Conservation (phyloP, 352 stramenopile species). For the Pythium myriotylum region DNA sequence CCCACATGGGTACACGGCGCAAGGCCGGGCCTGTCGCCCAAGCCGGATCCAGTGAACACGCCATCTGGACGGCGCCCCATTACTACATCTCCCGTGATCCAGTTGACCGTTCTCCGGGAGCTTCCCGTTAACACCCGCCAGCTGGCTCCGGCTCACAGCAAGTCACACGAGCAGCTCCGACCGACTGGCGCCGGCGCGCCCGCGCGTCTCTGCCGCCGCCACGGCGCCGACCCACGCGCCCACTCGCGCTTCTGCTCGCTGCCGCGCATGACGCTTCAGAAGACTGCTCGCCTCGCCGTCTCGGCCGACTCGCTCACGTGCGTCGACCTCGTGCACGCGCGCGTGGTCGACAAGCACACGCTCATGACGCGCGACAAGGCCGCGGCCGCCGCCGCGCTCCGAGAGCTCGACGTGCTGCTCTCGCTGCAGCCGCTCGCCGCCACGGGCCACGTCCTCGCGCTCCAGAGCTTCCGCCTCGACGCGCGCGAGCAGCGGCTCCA, state of each 20-base stretch:
- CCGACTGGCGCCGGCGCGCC: not conserved
- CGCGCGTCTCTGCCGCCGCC: not conserved
- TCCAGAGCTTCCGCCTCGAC: slow-evolving; percentile 50
- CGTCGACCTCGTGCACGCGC: slow-evolving; percentile 52
- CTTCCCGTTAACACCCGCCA: slow-evolving; percentile 3
- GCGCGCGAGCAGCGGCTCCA: slow-evolving; percentile 48
- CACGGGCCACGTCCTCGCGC: slow-evolving; percentile 46
- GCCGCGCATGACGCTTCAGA: not conserved
- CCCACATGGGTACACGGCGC: slow-evolving; percentile 7
- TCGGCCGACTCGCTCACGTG: slow-evolving; percentile 24
- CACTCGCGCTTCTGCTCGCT: not conserved
- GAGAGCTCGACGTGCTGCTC: slow-evolving; percentile 71
- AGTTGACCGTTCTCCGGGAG: not conserved
- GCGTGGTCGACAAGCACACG: slow-evolving; percentile 69
- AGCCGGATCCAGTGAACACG: not conserved
- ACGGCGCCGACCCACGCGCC: not conserved
- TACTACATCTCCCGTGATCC: not conserved
- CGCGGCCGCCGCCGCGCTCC: slow-evolving; percentile 41
- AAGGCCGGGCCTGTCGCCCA: not conserved
- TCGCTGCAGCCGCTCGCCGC: slow-evolving; percentile 30
- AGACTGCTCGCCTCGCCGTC: slow-evolving; percentile 21
- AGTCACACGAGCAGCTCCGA: not conserved
- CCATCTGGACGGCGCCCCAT: not conserved
- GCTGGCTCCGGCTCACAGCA: not conserved
- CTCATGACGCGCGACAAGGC: slow-evolving; percentile 36